Conservation (phyloP, 805 yeast species). For the Maudiozyma barnettii region DNA sequence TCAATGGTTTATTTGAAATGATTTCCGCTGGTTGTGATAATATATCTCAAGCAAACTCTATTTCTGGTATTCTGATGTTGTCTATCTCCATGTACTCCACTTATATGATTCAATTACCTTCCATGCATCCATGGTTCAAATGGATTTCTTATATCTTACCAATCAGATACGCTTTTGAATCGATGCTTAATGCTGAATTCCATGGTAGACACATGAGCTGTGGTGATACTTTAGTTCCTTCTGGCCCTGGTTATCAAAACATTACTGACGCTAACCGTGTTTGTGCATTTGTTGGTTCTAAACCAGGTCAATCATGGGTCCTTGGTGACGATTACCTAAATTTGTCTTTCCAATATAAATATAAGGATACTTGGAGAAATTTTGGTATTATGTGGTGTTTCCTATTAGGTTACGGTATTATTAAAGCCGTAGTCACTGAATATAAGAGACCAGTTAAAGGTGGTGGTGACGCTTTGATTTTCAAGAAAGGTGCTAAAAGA, state of each 20-base stretch:
- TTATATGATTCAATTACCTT: constrained; percentile 46
- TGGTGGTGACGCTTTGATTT: constrained; percentile 35
- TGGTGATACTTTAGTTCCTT: constrained; percentile 38
- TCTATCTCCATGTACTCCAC: constrained; percentile 49
- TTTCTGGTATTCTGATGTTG: constrained; percentile 45
- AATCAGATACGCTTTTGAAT: constrained; percentile 46
- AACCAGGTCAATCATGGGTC: constrained; percentile 43
- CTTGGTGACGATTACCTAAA: constrained; percentile 51
- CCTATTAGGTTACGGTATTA: constrained; percentile 14
- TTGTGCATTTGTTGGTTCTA: constrained; percentile 56
- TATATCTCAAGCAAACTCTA: constrained; percentile 46
- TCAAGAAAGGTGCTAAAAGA: constrained; percentile 41
- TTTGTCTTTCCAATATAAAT: constrained; percentile 41
- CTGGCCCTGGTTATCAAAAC: constrained; percentile 43
- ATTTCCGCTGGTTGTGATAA: constrained; percentile 42
- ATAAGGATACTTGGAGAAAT: constrained; percentile 70
- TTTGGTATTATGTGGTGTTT: constrained; percentile 56
- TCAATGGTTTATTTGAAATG: constrained; percentile 38
- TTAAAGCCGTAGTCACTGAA: constrained; percentile 20
- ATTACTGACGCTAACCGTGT: constrained; percentile 32
- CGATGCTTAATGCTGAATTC: constrained; percentile 31
- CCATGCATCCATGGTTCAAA: constrained; percentile 58
- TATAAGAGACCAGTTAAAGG: constrained; percentile 18
- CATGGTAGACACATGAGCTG: constrained; percentile 24
- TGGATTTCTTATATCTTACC: constrained; percentile 53